These are phyloP conservation scores for Aspergillus pseudoviridinutans DNA, from an alignment of 2,329 filamentous ascomycete genomes.

Conservation along the genomic window DNA sequence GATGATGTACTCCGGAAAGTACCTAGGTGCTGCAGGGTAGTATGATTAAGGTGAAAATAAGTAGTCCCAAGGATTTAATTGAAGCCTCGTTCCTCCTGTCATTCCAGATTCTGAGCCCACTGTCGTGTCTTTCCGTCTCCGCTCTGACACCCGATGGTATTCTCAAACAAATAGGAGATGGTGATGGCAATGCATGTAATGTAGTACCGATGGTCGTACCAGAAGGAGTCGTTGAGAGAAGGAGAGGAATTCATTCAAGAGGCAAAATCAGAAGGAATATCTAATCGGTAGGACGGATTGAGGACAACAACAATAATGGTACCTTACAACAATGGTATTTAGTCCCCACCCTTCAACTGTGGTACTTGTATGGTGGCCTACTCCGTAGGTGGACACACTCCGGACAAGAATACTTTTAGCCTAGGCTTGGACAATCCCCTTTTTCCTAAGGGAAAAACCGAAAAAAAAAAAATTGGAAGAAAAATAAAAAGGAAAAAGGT, in stretches of 20 bases:
- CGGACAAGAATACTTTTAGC: not conserved
- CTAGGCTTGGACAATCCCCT: not conserved
- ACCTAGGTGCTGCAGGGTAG: not conserved
- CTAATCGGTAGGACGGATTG: not conserved
- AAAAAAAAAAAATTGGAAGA: too few relatives aligned
- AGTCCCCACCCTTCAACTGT: conserved; percentile 14
- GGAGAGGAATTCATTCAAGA: conserved; percentile 7
- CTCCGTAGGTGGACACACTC: conserved; percentile 4
- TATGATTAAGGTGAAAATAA: not conserved
- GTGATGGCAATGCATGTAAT: not conserved
- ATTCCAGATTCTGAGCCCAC: not conserved
- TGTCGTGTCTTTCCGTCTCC: not conserved
- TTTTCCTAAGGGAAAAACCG: not conserved
- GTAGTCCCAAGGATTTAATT: too few relatives aligned
- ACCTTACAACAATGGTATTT: conserved; percentile 17
- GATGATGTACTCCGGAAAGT: not conserved
- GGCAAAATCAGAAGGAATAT: not conserved
- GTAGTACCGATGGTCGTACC: not conserved
- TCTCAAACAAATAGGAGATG: conserved; percentile 3
- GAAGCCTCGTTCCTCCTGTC: not conserved
- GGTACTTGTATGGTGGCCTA: conserved; percentile 8
- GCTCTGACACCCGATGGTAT: not conserved
- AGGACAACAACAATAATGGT: conserved; percentile 12
- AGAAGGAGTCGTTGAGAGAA: not conserved
- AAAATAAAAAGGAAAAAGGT: too few relatives aligned